Conservation (phyloP, 257 asterid genomes). For the Penstemon newberryi region DNA sequence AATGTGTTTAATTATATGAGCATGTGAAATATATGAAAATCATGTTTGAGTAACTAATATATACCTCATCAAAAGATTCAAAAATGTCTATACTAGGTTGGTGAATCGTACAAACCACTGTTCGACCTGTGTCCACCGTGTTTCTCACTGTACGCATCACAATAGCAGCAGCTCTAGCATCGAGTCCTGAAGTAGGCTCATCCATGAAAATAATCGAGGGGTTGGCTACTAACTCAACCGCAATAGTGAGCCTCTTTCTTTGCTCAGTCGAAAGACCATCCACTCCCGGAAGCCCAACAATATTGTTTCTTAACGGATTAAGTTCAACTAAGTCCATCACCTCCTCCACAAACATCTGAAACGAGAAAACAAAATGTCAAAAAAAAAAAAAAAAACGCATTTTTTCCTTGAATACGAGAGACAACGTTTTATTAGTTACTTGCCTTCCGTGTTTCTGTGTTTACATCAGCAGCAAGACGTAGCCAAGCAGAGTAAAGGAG, state of each 20-base stretch:
- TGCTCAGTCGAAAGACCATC: constrained; percentile 88
- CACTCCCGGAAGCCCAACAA: constrained; percentile 86
- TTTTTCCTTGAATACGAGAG: not conserved
- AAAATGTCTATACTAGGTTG: constrained; percentile 89
- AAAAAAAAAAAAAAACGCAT: not conserved
- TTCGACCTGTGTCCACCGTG: constrained; percentile 84
- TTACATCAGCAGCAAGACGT: constrained; percentile 75
- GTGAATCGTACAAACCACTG: constrained; percentile 86
- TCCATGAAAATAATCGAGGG: constrained; percentile 91
- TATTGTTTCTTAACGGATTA: constrained; percentile 60
- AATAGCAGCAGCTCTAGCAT: constrained; percentile 91
- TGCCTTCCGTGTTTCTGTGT: constrained; percentile 70
- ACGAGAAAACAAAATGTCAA: constrained; percentile 1
- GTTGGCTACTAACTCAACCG: constrained; percentile 82
- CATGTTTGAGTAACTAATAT: not conserved
- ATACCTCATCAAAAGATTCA: constrained; percentile 90
- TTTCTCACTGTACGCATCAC: constrained; percentile 86
- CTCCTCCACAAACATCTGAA: constrained; percentile 89
- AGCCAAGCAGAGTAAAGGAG: constrained; percentile 92
- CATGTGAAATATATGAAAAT: not conserved
- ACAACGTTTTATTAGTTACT: constrained; percentile 20
- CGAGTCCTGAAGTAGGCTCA: constrained; percentile 89
- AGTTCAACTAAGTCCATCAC: constrained; percentile 86
- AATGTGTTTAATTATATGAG: not conserved
- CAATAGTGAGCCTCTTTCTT: constrained; percentile 81